Conservation (phyloP, 495 filamentous ascomycete species). For the Podospora sp. region DNA sequence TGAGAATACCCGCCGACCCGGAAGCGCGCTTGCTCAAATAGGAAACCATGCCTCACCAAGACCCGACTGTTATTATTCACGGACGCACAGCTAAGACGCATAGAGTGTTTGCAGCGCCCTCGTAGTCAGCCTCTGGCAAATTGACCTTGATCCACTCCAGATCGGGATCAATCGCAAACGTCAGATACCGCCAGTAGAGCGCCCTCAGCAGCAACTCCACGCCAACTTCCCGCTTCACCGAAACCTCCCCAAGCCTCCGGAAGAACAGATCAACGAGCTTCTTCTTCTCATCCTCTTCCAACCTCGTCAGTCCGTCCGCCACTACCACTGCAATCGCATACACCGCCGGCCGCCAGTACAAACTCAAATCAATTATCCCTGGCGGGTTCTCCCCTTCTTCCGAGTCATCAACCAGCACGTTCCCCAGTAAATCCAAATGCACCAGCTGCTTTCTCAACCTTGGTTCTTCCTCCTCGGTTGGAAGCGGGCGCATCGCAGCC, state of each 20-base stretch:
- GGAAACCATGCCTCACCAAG: too few species aligned
- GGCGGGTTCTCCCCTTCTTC: neutral
- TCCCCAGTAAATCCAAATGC: constrained; percentile 11
- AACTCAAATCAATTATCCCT: constrained; percentile 6
- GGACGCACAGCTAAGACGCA: too few species aligned
- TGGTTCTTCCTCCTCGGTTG: neutral
- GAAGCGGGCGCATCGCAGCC: neutral
- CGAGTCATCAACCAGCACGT: neutral
- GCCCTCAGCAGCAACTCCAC: constrained; percentile 11
- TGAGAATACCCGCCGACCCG: too few species aligned
- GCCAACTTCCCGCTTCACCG: neutral
- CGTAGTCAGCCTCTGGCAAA: constrained; percentile 8
- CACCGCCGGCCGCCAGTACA: constrained; percentile 10
- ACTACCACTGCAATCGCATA: constrained; percentile 2
- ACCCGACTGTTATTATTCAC: too few species aligned
- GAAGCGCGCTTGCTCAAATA: too few species aligned
- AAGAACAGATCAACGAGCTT: constrained; percentile 1
- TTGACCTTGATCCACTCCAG: neutral
- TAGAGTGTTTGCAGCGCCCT: neutral
- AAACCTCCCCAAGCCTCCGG: neutral
- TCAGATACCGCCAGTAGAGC: constrained; percentile 12
- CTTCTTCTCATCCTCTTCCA: neutral
- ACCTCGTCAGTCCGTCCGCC: constrained; percentile 4
- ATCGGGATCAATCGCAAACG: constrained; percentile 10
- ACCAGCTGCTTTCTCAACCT: neutral